phyloP scores from a whole-genome alignment of 2,329 filamentous ascomycete genomes.

The Fusarium nurragi region DNA sequence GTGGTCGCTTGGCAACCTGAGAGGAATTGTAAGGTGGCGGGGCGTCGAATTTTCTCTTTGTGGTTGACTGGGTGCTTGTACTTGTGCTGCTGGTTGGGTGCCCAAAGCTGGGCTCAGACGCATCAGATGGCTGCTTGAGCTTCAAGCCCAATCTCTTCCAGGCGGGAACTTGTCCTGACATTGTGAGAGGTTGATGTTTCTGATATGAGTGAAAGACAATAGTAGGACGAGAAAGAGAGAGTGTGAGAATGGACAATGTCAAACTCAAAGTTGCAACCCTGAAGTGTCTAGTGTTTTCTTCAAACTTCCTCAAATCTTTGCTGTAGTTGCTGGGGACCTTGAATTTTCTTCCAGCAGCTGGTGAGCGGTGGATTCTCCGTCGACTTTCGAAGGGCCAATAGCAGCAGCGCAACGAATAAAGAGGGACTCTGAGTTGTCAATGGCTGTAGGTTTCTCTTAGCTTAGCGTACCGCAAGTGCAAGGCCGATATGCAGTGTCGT shows the following conservation, averaged over 20 bases:
- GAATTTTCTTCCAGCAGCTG: slow-evolving; percentile 36
- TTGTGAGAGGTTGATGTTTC: slow-evolving; percentile 43
- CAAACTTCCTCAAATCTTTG: slow-evolving; percentile 33
- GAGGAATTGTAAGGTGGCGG: slow-evolving; percentile 47
- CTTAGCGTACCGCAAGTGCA: slow-evolving; percentile 31
- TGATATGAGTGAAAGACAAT: neutral
- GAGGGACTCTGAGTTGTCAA: slow-evolving; percentile 28
- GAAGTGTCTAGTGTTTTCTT: slow-evolving; percentile 21
- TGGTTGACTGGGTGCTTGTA: slow-evolving; percentile 41
- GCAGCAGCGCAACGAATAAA: slow-evolving; percentile 9
- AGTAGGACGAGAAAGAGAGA: neutral
- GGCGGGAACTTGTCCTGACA: slow-evolving; percentile 62
- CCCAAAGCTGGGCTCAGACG: slow-evolving; percentile 51
- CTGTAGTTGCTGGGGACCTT: slow-evolving; percentile 28
- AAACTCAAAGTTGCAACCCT: neutral
- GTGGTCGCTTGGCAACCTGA: slow-evolving; percentile 49
- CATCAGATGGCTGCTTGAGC: slow-evolving; percentile 59
- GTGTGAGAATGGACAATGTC: neutral
- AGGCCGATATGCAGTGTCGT: slow-evolving; percentile 38
- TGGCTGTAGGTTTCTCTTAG: slow-evolving; percentile 33
- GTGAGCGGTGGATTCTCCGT: slow-evolving; percentile 27
- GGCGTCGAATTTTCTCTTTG: slow-evolving; percentile 54
- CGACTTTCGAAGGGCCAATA: slow-evolving; percentile 21
- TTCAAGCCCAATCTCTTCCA: slow-evolving; percentile 72
- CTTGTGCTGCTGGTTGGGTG: slow-evolving; percentile 49